Evolutionary conservation across 73 alveolate species (phyloP).

Genomic region (Uronychia binucleata): DNA sequence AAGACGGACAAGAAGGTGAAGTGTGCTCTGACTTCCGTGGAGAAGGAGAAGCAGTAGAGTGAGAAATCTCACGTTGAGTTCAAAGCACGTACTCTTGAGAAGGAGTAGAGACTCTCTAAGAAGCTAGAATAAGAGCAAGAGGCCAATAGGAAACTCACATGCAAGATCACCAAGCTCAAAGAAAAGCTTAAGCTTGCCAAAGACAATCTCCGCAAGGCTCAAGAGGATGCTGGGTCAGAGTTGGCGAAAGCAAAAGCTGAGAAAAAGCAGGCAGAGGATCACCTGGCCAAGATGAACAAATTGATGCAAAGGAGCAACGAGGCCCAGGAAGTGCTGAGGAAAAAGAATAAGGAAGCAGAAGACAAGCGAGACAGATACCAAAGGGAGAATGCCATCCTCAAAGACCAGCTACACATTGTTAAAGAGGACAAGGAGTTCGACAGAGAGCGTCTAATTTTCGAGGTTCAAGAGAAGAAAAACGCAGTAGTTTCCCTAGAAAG

Average conservation of each 20-base stretch:
- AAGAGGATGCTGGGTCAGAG: neutral
- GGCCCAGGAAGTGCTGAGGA: neutral
- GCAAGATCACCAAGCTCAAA: neutral
- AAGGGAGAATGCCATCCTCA: neutral
- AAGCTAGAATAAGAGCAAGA: neutral
- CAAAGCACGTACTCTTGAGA: neutral
- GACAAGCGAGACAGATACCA: neutral
- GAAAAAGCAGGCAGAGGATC: neutral
- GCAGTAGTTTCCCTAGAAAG: neutral
- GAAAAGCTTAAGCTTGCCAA: neutral
- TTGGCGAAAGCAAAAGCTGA: neutral
- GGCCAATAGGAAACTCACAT: neutral
- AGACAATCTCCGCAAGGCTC: neutral
- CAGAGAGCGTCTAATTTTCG: neutral
- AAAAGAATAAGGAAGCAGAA: neutral
- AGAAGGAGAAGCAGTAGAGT: neutral
- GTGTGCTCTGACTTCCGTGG: neutral
- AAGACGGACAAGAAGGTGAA: neutral
- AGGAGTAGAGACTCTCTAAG: neutral
- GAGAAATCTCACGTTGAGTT: neutral
- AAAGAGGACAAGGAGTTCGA: neutral
- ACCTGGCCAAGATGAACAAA: neutral
- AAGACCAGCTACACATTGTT: neutral
- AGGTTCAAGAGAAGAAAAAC: neutral
- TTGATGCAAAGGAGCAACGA: neutral